phyloP scores from a whole-genome alignment of 305 asterid species.

The Petunia hybrid region DNA sequence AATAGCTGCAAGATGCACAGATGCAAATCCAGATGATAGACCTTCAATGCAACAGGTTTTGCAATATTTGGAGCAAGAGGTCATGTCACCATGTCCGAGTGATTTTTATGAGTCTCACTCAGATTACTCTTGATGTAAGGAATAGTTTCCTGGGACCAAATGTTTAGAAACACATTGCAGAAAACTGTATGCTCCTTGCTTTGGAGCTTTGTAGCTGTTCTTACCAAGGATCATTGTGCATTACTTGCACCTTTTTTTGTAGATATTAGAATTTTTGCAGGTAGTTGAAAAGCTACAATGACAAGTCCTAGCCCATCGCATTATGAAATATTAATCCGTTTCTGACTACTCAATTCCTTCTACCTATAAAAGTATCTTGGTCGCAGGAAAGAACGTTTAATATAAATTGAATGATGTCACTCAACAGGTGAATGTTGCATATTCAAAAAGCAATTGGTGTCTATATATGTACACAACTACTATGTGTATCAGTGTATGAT shows the following conservation, averaged over 20 bases:
- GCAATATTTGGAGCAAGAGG: constrained; percentile 93
- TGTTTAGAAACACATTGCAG: neutral
- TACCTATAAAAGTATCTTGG: neutral
- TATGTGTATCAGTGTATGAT: too few relatives aligned
- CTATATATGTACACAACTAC: too few relatives aligned
- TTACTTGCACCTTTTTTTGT: neutral
- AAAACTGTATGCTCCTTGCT: constrained; percentile 7
- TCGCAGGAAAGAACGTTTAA: neutral
- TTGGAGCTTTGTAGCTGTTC: neutral
- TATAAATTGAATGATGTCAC: neutral
- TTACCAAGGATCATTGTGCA: constrained; percentile 17
- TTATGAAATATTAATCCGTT: neutral
- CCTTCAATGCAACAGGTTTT: constrained; percentile 91
- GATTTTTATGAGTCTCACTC: constrained; percentile 88
- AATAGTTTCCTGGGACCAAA: neutral
- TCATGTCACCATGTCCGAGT: constrained; percentile 85
- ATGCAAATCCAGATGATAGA: constrained; percentile 79
- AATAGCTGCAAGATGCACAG: constrained; percentile 86
- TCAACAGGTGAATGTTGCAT: neutral
- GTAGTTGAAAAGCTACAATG: neutral
- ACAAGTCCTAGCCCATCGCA: neutral
- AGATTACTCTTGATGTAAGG: constrained; percentile 57
- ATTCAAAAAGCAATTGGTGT: neutral
- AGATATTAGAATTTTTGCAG: constrained; percentile 15
- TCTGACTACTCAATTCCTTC: neutral